Percentiles rank a stretch among this genome's conserved stretches.
phyloP scores from a whole-genome alignment of 2,329 filamentous ascomycete genomes.

The Phaeomoniella chlamydospora region DNA sequence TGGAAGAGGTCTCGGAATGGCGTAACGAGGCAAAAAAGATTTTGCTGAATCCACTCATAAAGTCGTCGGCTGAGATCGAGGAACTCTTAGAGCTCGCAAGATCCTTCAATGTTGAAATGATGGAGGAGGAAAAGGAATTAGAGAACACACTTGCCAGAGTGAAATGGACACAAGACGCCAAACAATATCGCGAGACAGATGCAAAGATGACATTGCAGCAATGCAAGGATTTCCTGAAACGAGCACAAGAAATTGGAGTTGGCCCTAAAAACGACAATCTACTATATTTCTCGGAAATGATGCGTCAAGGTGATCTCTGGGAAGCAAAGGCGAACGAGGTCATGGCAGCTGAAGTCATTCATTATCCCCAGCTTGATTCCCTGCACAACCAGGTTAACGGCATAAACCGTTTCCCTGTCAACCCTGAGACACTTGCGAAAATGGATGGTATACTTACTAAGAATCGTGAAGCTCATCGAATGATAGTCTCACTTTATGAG shows the following conservation, averaged over 20 bases:
- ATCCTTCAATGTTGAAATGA: constrained; percentile 75
- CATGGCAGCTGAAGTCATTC: constrained; percentile 78
- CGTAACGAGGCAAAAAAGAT: constrained; percentile 60
- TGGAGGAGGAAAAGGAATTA: constrained; percentile 67
- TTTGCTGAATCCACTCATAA: constrained; percentile 49
- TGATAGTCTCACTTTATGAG: constrained; percentile 70
- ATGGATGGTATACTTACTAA: constrained; percentile 92
- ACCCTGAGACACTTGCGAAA: constrained; percentile 59
- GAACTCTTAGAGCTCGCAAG: constrained; percentile 83
- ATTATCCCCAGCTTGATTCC: constrained; percentile 89
- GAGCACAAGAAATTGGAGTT: constrained; percentile 64
- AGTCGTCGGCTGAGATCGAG: constrained; percentile 63
- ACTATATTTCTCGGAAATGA: constrained; percentile 59
- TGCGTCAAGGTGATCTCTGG: constrained; percentile 68
- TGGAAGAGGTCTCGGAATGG: constrained; percentile 71
- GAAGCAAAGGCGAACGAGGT: constrained; percentile 86
- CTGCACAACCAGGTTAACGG: constrained; percentile 68
- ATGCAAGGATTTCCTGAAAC: constrained; percentile 62
- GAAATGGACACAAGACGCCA: constrained; percentile 74
- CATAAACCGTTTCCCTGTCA: constrained; percentile 51
- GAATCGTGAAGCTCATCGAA: constrained; percentile 82
- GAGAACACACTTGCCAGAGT: constrained; percentile 70
- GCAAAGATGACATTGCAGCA: constrained; percentile 61
- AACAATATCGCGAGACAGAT: constrained; percentile 46
- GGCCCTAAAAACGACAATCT: constrained; percentile 69